phyloP scores from a whole-genome alignment of 1,284 basidiomycete genomes.

The Leucoagaricus sp. region DNA sequence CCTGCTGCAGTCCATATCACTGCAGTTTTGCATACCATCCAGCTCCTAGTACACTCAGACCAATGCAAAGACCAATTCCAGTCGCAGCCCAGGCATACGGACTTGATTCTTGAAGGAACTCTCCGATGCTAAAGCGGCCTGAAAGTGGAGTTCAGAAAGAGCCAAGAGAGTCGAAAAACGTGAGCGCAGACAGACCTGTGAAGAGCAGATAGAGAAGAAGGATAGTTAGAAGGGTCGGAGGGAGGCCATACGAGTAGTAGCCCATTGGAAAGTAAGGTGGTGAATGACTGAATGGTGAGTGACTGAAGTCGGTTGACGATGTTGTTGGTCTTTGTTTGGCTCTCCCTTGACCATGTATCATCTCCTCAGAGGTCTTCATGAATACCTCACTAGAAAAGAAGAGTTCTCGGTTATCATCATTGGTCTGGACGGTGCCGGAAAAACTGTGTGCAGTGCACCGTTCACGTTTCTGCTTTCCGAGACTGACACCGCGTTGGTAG shows the following conservation, averaged over 20 bases:
- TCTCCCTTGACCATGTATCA: conserved; percentile 70
- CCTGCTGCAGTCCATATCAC: not conserved
- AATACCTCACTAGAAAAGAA: conserved; percentile 90
- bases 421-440: conserved; percentile 87
- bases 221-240: conserved; percentile 61
- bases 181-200: conserved; percentile 58
- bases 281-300: conserved; percentile 13
- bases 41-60: conserved; percentile 91
- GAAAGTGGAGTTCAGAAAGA: not conserved
- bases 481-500: conserved; percentile 42
- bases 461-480: conserved; percentile 19
- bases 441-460: conserved; percentile 60
- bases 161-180: not conserved
- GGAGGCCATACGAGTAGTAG: conserved; percentile 61
- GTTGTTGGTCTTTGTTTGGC: conserved; percentile 30
- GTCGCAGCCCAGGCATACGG: conserved; percentile 93
- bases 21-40: conserved; percentile 80
- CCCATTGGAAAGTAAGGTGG: conserved; percentile 33
- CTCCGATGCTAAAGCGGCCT: conserved; percentile 80
- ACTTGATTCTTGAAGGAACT: conserved; percentile 90
- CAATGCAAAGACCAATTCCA: conserved; percentile 93
- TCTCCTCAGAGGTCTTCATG: conserved; percentile 86
- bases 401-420: conserved; percentile 94
- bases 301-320: conserved; percentile 16
- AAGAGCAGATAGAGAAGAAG: conserved; percentile 86